Percentiles rank a stretch among this genome's conserved stretches.
phyloP scores from a whole-genome alignment of 2,329 filamentous ascomycete species.

The Calonectria hongkongensis region DNA sequence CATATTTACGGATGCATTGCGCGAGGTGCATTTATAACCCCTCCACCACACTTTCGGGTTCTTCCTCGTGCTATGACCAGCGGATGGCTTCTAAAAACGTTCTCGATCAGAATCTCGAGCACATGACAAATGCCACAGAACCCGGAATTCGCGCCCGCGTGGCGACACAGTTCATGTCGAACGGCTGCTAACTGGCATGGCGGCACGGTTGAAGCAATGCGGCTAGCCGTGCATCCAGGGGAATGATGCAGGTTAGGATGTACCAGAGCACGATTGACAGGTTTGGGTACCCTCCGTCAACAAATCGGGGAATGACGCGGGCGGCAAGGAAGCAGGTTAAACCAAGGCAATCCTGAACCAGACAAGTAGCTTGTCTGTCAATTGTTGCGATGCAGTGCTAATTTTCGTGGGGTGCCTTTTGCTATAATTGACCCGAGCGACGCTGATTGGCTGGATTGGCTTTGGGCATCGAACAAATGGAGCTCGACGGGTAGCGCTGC shows the following conservation, averaged over 20 bases:
- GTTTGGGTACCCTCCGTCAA: constrained; percentile 15
- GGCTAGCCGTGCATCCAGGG: constrained; percentile 39
- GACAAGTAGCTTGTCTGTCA: constrained; percentile 41
- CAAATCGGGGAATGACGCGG: constrained; percentile 32
- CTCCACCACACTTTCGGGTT: not conserved
- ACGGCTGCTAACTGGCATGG: constrained; percentile 43
- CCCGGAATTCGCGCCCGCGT: constrained; percentile 43
- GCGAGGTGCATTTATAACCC: constrained; percentile 7
- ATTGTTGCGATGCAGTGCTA: constrained; percentile 39
- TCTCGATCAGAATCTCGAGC: constrained; percentile 14
- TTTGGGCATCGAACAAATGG: constrained; percentile 55
- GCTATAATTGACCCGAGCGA: constrained; percentile 32
- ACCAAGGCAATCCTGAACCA: constrained; percentile 35
- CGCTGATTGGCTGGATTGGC: constrained; percentile 51
- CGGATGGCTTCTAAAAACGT: constrained; percentile 36
- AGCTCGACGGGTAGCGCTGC: constrained; percentile 47
- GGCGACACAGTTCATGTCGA: constrained; percentile 49
- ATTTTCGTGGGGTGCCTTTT: constrained; percentile 45
- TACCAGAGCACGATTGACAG: constrained; percentile 27
- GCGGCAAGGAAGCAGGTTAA: constrained; percentile 30
- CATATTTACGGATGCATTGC: constrained; percentile 2
- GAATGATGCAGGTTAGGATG: constrained; percentile 32
- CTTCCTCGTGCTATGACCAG: constrained; percentile 27
- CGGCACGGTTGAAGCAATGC: constrained; percentile 47
- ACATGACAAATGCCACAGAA: constrained; percentile 40